Conservation (phyloP, 495 filamentous ascomycete genomes). For the Bombardia bombarda region DNA sequence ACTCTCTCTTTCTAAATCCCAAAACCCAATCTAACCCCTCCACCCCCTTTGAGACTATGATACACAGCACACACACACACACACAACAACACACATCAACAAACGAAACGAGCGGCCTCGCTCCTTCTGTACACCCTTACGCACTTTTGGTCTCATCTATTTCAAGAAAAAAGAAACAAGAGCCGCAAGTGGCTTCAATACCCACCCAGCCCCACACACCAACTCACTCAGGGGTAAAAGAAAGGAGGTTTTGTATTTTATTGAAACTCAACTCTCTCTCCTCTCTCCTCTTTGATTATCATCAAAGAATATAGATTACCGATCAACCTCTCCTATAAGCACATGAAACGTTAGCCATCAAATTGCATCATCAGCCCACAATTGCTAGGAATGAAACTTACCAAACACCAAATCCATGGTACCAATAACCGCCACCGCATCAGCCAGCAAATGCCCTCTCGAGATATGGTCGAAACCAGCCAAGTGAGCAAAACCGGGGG, state of each 20-base stretch:
- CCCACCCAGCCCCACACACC: too few species aligned
- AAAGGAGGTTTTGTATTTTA: not conserved
- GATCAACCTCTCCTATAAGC: constrained; percentile 40
- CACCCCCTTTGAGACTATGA: not conserved
- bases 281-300: constrained; percentile 4
- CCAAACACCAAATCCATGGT: constrained; percentile 79
- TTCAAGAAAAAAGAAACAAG: too few species aligned
- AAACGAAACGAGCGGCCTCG: not conserved
- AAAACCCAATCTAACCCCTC: too few species aligned
- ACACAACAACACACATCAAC: not conserved
- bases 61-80: not conserved
- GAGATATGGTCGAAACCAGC: constrained; percentile 88
- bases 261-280: not conserved
- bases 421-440: constrained; percentile 94
- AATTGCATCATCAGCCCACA: not conserved
- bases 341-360: constrained; percentile 8
- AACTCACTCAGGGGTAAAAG: too few species aligned
- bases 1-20: not conserved
- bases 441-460: constrained; percentile 86
- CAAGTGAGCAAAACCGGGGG: constrained; percentile 94
- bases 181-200: too few species aligned
- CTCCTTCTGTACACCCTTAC: too few species aligned
- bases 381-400: constrained; percentile 20
- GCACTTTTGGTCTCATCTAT: not conserved
- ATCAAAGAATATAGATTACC: constrained; percentile 27